phyloP scores from a whole-genome alignment of 176 grass and related monocot genomes.

The Aegilops bicornis region DNA sequence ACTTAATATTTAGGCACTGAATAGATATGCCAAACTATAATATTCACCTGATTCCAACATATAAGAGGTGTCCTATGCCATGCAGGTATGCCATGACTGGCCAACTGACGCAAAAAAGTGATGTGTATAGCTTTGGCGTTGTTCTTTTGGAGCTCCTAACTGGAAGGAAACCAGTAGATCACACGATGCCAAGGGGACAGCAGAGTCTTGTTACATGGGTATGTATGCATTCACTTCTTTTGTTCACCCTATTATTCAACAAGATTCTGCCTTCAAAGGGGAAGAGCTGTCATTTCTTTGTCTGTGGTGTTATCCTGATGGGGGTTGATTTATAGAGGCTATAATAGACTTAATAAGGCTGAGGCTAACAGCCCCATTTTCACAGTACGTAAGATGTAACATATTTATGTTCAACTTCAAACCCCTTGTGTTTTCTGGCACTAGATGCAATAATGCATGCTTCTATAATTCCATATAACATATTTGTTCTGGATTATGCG shows the following conservation, averaged over 20 bases:
- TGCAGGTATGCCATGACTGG: constrained; percentile 86
- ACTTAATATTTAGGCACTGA: not conserved
- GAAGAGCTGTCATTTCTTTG: not conserved
- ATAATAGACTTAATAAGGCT: not conserved
- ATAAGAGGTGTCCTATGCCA: constrained; percentile 8
- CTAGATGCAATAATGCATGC: not conserved
- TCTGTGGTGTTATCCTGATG: not conserved
- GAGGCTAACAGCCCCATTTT: not conserved
- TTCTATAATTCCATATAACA: not conserved
- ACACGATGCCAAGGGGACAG: constrained; percentile 86
- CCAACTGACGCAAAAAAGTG: constrained; percentile 71
- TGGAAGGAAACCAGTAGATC: constrained; percentile 79
- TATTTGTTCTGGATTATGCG: not conserved
- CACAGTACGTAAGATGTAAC: not conserved
- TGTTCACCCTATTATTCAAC: not conserved
- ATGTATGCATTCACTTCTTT: constrained; percentile 41
- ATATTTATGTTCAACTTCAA: not conserved
- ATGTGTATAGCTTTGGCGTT: constrained; percentile 86
- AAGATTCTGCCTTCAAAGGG: not conserved
- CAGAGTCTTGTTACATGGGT: constrained; percentile 94
- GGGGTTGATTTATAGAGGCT: not conserved
- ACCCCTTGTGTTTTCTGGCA: not conserved
- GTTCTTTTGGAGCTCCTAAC: constrained; percentile 82
- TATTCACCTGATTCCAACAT: not conserved
- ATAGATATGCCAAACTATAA: not conserved